Evolutionary conservation across 1,139 yeast species (phyloP).

Genomic region (Geotrichum phurueaensis): DNA sequence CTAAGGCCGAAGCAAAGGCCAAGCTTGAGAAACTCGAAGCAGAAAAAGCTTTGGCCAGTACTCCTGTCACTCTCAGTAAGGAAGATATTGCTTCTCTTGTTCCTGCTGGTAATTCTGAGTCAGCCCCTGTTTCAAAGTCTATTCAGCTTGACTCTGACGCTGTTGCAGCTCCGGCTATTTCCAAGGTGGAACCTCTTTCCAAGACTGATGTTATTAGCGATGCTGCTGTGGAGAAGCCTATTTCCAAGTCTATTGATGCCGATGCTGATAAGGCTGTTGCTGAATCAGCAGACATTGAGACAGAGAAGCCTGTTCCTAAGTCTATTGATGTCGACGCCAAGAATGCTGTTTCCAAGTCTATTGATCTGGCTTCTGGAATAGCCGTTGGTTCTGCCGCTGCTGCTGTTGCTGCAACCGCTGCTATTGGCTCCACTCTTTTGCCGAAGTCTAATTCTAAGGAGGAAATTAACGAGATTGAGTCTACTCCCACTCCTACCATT

Average conservation of each 20-base stretch:
- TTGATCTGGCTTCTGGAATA: slow-evolving; percentile 16
- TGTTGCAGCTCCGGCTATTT: background rate
- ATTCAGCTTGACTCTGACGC: background rate
- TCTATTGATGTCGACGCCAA: background rate
- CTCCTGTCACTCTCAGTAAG: slow-evolving; percentile 2
- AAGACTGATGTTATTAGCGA: background rate
- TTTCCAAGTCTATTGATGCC: background rate
- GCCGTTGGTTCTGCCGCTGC: slow-evolving; percentile 29
- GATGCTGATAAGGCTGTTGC: background rate
- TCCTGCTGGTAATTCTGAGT: background rate
- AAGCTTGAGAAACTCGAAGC: background rate
- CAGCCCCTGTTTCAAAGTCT: background rate
- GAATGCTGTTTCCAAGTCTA: background rate
- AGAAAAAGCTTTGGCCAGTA: background rate
- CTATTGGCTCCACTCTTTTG: slow-evolving; percentile 19
- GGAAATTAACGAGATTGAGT: background rate
- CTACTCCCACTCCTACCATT: background rate
- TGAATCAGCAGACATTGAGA: background rate
- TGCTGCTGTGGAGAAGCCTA: background rate
- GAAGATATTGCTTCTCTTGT: background rate
- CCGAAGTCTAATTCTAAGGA: background rate
- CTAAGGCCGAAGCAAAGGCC: background rate
- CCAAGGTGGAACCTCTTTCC: background rate
- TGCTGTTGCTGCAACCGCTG: slow-evolving; percentile 25
- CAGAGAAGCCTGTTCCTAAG: background rate